Evolutionary conservation across 129 eudicot species (phyloP), one percentile per base, ranked within the genome.

Genomic region (Apium graveolens): DNA sequence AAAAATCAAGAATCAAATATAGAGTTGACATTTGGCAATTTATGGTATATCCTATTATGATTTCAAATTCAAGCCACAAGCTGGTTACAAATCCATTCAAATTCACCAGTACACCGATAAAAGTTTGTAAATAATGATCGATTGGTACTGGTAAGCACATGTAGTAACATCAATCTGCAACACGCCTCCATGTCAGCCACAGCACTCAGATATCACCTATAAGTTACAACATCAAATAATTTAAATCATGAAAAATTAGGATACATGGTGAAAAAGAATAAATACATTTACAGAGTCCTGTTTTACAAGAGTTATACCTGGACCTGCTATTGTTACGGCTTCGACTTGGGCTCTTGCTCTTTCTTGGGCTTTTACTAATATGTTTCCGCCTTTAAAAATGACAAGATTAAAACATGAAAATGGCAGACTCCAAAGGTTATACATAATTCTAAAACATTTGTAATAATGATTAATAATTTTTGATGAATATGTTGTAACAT

Each of bases 271-370:
- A 34, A 29, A 27, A 63, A 16, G 7, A 63, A 11, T 63, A n/a
- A 63, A 11, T 29, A 29, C 37, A 63, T 63, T 3, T 3, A 62
- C 35, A 63, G 37, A 31, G 35, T 26, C 27, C 37, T 10, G 34
- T 12, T 63, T 27, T 31, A 41, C 44, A 81, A 20, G 21, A 42
- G 44, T 1, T 31, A 44, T 55, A 93, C 98, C 93, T 80, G 20
- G 95, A 91, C 53, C 80, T 43, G 77, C 98, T 94, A 87, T 80
- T 85, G 97, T 96, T 92, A 78, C 89, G 76, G 85, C 93, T 92
- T 27, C 39, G 86, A 79, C 92, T 89, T 42, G 81, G 87, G 77
- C 90, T 87, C 88, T 79, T 83, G 81, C 91, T 88, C 65, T 91
- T 91, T 79, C 81, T 92, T 0, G 96, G 98, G 78, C 97, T 94